Evolutionary conservation across 768 basidiomycete species (phyloP).

Genomic region (Cystobasidium ongulense): DNA sequence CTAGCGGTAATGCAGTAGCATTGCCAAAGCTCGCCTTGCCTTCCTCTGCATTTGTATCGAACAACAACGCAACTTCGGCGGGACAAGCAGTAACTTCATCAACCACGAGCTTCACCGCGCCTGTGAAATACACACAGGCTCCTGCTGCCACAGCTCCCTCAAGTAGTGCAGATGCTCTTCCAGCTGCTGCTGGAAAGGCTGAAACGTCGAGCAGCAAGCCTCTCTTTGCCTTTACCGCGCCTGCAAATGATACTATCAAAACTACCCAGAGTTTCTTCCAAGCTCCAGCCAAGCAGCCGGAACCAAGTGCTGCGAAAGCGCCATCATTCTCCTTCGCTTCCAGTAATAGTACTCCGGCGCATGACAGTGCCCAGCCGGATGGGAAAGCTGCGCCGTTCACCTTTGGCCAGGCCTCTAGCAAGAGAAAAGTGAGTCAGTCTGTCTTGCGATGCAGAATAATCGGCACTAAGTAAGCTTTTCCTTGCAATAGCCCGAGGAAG

Average conservation of each 20-base stretch:
- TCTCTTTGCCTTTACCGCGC: neutral
- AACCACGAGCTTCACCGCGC: neutral
- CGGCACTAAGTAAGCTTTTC: neutral
- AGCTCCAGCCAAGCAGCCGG: neutral
- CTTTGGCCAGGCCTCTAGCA: neutral
- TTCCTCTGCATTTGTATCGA: neutral
- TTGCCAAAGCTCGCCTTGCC: neutral
- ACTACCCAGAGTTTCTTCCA: neutral
- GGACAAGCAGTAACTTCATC: neutral
- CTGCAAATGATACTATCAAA: neutral
- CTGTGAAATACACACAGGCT: neutral
- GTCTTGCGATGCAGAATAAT: neutral
- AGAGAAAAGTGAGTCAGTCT: neutral
- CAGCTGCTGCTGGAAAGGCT: neutral
- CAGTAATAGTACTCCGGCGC: neutral
- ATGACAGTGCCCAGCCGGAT: neutral
- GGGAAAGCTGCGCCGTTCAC: neutral
- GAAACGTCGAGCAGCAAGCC: neutral
- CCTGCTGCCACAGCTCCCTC: neutral
- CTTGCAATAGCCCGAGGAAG: neutral
- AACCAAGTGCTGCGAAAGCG: neutral
- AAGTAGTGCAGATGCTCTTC: neutral
- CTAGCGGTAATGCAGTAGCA: neutral
- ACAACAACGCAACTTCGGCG: neutral
- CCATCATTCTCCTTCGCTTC: neutral